Conservation (phyloP, 2,329 filamentous ascomycete species). For the Thyridium curvatum region DNA sequence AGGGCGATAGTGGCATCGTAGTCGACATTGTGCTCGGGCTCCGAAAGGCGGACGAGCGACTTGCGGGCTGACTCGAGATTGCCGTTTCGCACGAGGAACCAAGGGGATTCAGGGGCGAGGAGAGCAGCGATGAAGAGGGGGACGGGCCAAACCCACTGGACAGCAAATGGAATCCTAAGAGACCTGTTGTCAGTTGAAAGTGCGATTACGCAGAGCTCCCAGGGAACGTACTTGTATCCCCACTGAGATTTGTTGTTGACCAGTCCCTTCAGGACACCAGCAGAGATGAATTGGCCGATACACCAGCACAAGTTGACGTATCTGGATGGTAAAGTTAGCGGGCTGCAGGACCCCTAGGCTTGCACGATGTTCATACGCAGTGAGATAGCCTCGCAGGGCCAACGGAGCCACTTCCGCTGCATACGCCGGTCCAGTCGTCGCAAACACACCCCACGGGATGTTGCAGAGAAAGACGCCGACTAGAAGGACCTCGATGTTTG, state of each 20-base stretch:
- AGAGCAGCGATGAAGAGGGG: constrained; percentile 11
- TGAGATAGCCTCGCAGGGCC: constrained; percentile 33
- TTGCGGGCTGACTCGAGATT: constrained; percentile 18
- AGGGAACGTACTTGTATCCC: constrained; percentile 57
- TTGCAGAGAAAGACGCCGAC: constrained; percentile 33
- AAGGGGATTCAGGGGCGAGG: background rate
- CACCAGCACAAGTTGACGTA: constrained; percentile 38
- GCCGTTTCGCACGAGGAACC: background rate
- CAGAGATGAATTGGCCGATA: constrained; percentile 62
- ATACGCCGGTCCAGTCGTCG: constrained; percentile 35
- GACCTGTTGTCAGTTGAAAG: background rate
- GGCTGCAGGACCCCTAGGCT: too few relatives aligned
- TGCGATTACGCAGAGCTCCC: constrained; percentile 26
- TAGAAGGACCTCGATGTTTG: constrained; percentile 32
- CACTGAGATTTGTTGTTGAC: constrained; percentile 34
- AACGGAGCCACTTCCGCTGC: constrained; percentile 36
- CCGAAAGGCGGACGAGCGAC: constrained; percentile 22
- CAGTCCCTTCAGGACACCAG: constrained; percentile 67
- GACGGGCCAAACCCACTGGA: constrained; percentile 23
- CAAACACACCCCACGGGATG: constrained; percentile 37
- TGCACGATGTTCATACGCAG: constrained; percentile 19
- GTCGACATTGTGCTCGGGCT: constrained; percentile 20
- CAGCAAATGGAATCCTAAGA: constrained; percentile 23
- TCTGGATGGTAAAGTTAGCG: too few relatives aligned
- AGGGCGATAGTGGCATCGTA: constrained; percentile 29